Evolutionary conservation across 73 alveolate species (phyloP).

Genomic region (Diophrys sp.): DNA sequence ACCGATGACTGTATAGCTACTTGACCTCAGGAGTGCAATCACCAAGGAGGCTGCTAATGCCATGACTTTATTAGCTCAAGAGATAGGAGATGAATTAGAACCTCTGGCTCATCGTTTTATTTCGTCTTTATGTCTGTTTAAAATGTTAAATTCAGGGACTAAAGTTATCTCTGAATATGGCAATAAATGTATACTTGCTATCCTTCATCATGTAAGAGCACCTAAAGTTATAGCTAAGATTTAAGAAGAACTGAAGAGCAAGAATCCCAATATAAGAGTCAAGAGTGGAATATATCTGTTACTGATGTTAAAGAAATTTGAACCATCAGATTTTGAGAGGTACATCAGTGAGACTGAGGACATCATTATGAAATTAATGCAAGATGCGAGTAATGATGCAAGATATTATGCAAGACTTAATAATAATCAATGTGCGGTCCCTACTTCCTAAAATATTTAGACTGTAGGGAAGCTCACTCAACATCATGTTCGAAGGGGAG

Average conservation of each 20-base stretch:
- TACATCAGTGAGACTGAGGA: slow-evolving; percentile 4
- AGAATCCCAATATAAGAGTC: slow-evolving; percentile 25
- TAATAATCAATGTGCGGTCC: too few relatives aligned
- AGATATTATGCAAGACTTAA: slow-evolving; percentile 14
- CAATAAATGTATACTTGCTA: slow-evolving; percentile 14
- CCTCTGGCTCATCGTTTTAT: slow-evolving; percentile 14
- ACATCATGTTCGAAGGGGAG: too few relatives aligned
- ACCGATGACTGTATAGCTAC: slow-evolving; percentile 23
- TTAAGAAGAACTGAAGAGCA: slow-evolving; percentile 15
- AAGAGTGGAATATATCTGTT: slow-evolving; percentile 8
- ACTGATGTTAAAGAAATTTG: slow-evolving; percentile 12
- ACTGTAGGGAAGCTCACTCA: too few relatives aligned
- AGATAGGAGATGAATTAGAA: slow-evolving; percentile 27
- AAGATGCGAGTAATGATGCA: slow-evolving; percentile 23
- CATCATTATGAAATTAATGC: background rate
- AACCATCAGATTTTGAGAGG: background rate
- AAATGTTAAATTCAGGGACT: slow-evolving; percentile 19
- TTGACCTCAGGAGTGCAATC: slow-evolving; percentile 34
- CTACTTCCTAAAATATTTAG: too few relatives aligned
- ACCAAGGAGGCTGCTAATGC: slow-evolving; percentile 42
- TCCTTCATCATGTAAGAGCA: slow-evolving; percentile 5
- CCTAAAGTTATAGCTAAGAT: slow-evolving; percentile 28
- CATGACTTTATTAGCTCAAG: slow-evolving; percentile 10
- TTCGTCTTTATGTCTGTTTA: slow-evolving; percentile 7
- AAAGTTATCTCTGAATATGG: slow-evolving; percentile 38